Base-by-base conservation (phyloP, 495 filamentous ascomycete genomes). In the Neurospora sp. region DNA sequence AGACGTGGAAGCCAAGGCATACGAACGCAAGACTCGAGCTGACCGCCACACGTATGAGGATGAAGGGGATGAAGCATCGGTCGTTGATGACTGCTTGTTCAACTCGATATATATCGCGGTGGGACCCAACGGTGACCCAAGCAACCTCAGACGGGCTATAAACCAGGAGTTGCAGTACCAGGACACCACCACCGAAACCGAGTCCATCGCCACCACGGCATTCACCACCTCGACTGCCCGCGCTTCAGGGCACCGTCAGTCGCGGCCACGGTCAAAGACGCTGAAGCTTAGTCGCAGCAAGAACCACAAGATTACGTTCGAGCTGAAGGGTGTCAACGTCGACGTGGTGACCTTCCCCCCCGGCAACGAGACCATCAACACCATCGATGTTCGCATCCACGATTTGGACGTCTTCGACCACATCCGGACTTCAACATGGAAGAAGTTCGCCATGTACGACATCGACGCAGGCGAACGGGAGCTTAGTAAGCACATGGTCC, bases 71-170 rank as follows among this genome's bases (percentile, higher is more conserved):
- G 89, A 93, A 48, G 93, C 94, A 76, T 91, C 91, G 1, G 90
- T 95, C 18, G 96, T 98, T 80, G 94, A 91, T 1, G 96, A 98
- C 79, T 96, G 94, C 77, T 86, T 99, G 27, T 99, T 99, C 87
- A 98, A 98, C 76, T 98, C 96, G 0, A 97, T 99, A 69, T 99
- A 98, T 82, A 97, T 99, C 71, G 94, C 92, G 27, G 93, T 99
- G 65, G 91, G 94, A 4, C 87, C 91, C 20, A 96, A 94, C 75
- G 89, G 90, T 69, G 94, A 98, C 78, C 93, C 93, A 9, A 86
- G 85, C 10, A 93, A 96, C 41, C 86, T 98, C 18, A 84, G 91
- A 10, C 88, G 87, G 38, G 92, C 92, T 68, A 95, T 99, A 80
- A 97, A 96, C 79, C 89, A 90, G 61, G 88, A 95, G 71, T 86